Conservation (phyloP, 805 yeast genomes). For the Metschnikowia lochheadii region DNA sequence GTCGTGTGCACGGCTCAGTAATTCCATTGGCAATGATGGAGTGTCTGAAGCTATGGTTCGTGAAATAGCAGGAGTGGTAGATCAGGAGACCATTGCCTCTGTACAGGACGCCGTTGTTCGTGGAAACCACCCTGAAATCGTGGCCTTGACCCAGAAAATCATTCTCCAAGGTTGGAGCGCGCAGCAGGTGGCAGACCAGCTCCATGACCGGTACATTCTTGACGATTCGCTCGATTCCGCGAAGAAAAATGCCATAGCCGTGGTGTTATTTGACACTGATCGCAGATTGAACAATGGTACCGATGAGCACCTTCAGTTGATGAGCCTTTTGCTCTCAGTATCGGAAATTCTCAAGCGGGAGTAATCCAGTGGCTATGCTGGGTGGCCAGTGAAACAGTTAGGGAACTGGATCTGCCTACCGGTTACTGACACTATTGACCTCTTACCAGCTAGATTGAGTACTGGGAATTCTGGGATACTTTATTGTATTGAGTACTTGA, state of each 20-base stretch:
- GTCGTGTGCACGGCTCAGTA: conserved; percentile 19
- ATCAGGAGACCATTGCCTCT: conserved; percentile 41
- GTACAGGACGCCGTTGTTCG: conserved; percentile 35
- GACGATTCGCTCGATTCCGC: conserved; percentile 46
- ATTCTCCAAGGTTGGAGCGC: conserved; percentile 76
- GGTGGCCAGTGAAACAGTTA: too few relatives aligned
- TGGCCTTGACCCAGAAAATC: conserved; percentile 45
- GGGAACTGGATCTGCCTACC: too few relatives aligned
- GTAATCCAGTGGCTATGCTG: not conserved
- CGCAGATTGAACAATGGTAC: conserved; percentile 75
- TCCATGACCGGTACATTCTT: conserved; percentile 63
- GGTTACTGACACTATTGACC: too few relatives aligned
- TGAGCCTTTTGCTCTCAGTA: conserved; percentile 48
- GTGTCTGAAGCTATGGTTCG: conserved; percentile 48
- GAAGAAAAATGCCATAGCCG: conserved; percentile 64
- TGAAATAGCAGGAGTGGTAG: conserved; percentile 77
- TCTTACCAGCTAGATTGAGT: too few relatives aligned
- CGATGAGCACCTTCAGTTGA: conserved; percentile 79
- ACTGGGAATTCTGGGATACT: too few relatives aligned
- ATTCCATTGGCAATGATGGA: conserved; percentile 16
- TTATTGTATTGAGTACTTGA: too few relatives aligned
- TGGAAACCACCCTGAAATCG: conserved; percentile 28
- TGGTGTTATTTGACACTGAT: conserved; percentile 69
- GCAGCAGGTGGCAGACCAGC: conserved; percentile 62
- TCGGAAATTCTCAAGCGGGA: not conserved